phyloP scores from a whole-genome alignment of 805 yeast species.

The Wickerhamomyces mucosus region DNA sequence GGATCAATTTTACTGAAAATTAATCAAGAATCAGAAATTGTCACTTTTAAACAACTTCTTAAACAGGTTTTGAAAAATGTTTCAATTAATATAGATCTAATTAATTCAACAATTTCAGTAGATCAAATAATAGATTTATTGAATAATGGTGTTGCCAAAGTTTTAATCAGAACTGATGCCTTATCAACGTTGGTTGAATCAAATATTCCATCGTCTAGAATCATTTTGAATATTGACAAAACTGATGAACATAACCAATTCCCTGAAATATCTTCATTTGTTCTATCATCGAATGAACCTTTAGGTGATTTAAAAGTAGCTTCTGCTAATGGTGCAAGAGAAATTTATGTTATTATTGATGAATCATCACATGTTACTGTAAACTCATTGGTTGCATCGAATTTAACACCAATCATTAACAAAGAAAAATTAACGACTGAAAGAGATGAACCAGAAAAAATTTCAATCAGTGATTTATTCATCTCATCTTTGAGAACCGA shows the following conservation, averaged over 20 bases:
- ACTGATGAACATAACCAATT: conserved; percentile 4
- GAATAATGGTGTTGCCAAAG: conserved; percentile 47
- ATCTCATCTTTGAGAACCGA: conserved; percentile 58
- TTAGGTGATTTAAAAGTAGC: conserved; percentile 13
- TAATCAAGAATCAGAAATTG: conserved; percentile 13
- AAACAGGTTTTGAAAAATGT: conserved; percentile 9
- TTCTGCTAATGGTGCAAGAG: conserved; percentile 11
- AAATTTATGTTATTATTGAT: conserved; percentile 9
- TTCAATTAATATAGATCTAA: conserved; percentile 16
- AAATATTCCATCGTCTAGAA: conserved; percentile 38
- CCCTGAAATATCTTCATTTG: conserved; percentile 11
- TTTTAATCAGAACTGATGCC: conserved; percentile 28
- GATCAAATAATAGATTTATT: conserved; percentile 44
- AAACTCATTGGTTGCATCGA: conserved; percentile 14
- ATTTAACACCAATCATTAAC: conserved; percentile 17
- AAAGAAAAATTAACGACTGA: conserved; percentile 14
- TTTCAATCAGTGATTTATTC: conserved; percentile 35
- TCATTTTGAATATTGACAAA: conserved; percentile 7
- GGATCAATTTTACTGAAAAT: conserved; percentile 20
- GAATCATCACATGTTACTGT: conserved; percentile 8
- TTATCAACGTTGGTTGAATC: conserved; percentile 27
- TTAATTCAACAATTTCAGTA: conserved; percentile 21
- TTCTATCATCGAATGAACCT: conserved; percentile 12
- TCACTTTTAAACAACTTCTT: conserved; percentile 10
- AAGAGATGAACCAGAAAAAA: conserved; percentile 10